Evolutionary conservation across 495 filamentous ascomycete genomes (phyloP), one percentile per base, ranked within the genome.

Genomic region (Penicillium steckii): DNA sequence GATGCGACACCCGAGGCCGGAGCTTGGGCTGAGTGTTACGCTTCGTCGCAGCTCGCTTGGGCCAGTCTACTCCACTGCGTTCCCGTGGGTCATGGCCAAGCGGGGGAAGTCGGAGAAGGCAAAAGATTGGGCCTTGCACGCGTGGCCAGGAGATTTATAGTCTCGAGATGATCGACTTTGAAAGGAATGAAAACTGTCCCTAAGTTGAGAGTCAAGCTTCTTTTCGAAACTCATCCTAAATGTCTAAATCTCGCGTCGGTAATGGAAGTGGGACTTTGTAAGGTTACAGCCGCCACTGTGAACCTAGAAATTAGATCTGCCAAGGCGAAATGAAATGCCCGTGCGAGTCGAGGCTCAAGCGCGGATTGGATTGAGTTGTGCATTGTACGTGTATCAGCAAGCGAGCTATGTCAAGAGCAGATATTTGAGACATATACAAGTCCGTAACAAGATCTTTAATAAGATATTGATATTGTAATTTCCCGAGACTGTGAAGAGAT

Each of bases 301-400:
- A 37, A 17, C 15, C 33, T 37, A n/a, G 33, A 32, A 13, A 12
- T 32, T 32, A 13, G 18, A n/a, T 17, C 33, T 13, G 18, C 15
- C 8, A 15, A n/a, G 4, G 38, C 38, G 21, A 41, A 37, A 7
- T 7, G 33, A 37, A n/a, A 15, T n/a, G 38, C 9, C 38, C 38
- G 38, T 41, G 38, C 38, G 33, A 41, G 38, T 22, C 38, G 38
- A 41, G 38, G 38, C 38, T 41, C 38, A 41, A 41, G 38, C 38
- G 38, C 38, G 8, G 10, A 13, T 35, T 8, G 8, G 32, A 3
- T 35, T 15, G 5, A n/a, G 32, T n/a, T 13, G 9, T 35, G 32
- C 26, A 27, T 27, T 35, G 27, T 12, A 29, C 27, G 12, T 29
- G 27, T 29, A 29, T 6, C 27, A 29, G n/a, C n/a, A n/a, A n/a